Conservation (phyloP, 31 red algal genomes). For the Bonnemaisonia californica region DNA sequence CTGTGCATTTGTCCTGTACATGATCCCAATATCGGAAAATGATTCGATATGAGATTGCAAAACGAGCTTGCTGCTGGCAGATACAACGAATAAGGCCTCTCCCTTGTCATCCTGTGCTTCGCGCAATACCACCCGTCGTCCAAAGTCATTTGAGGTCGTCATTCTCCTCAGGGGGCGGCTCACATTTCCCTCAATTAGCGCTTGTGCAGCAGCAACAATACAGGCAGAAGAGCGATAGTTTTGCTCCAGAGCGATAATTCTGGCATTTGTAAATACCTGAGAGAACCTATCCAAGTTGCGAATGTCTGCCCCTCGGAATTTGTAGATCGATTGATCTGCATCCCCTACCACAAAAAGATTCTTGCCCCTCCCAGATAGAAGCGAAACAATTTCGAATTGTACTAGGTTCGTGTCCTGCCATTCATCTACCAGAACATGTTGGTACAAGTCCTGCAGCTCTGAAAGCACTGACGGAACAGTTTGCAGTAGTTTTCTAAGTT, state of each 20-base stretch:
- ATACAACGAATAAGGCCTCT: slow-evolving; percentile 67
- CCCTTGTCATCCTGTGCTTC: slow-evolving; percentile 19
- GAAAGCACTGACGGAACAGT: slow-evolving; percentile 20
- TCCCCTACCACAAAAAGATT: slow-evolving; percentile 76
- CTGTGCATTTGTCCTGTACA: slow-evolving; percentile 87
- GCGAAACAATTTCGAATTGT: slow-evolving; percentile 75
- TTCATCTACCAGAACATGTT: slow-evolving; percentile 91
- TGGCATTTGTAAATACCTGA: slow-evolving; percentile 46
- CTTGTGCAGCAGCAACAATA: slow-evolving; percentile 69
- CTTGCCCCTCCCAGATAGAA: slow-evolving; percentile 35
- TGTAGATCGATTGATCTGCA: slow-evolving; percentile 86
- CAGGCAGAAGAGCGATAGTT: slow-evolving; percentile 78
- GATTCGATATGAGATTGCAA: slow-evolving; percentile 27
- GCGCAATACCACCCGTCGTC: slow-evolving; percentile 32
- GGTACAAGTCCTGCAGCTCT: slow-evolving; percentile 41
- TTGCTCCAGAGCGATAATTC: slow-evolving; percentile 42
- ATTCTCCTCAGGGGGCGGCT: slow-evolving; percentile 42
- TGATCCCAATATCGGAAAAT: slow-evolving; percentile 60
- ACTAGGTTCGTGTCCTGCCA: slow-evolving; percentile 84
- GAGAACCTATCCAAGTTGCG: slow-evolving; percentile 49
- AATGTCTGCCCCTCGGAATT: slow-evolving; percentile 77
- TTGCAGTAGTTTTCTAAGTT: slow-evolving; percentile 42
- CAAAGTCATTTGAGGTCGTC: slow-evolving; percentile 34
- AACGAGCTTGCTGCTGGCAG: slow-evolving; percentile 3
- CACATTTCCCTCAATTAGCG: slow-evolving; percentile 56